Conservation (phyloP, 768 basidiomycete species). For the Psilocybe azurescens region DNA sequence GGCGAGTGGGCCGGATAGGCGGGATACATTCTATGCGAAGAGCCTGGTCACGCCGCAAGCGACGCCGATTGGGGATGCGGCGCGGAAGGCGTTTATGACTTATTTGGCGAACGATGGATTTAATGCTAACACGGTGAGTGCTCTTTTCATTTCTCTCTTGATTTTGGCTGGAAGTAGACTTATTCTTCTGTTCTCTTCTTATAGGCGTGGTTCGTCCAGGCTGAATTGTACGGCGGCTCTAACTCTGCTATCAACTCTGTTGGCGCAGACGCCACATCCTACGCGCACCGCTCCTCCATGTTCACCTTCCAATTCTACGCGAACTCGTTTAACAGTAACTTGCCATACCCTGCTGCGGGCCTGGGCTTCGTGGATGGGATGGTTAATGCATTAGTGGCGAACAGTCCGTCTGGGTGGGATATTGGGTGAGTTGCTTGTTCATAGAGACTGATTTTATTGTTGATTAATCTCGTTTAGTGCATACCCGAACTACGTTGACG, state of each 20-base stretch:
- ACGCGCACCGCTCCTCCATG: slow-evolving; percentile 44
- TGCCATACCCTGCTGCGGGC: slow-evolving; percentile 47
- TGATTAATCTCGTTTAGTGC: slow-evolving; percentile 25
- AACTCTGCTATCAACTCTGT: slow-evolving; percentile 49
- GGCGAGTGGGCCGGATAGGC: slow-evolving; percentile 28
- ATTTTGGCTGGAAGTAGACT: too few species aligned
- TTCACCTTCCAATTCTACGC: slow-evolving; percentile 56
- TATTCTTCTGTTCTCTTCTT: background rate
- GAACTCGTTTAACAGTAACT: slow-evolving; percentile 33
- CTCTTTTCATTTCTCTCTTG: background rate
- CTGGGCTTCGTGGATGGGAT: slow-evolving; percentile 46
- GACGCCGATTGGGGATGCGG: slow-evolving; percentile 33
- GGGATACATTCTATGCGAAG: slow-evolving; percentile 48
- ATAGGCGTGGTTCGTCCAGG: slow-evolving; percentile 31
- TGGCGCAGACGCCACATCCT: slow-evolving; percentile 43
- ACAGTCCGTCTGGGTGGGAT: slow-evolving; percentile 36
- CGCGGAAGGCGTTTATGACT: slow-evolving; percentile 39
- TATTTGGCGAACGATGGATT: slow-evolving; percentile 44
- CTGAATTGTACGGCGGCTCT: slow-evolving; percentile 46
- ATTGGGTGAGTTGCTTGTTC: slow-evolving; percentile 29
- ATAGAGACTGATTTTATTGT: background rate
- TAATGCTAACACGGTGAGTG: slow-evolving; percentile 8
- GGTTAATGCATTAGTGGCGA: slow-evolving; percentile 32
- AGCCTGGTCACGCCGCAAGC: slow-evolving; percentile 41
- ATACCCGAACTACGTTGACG: slow-evolving; percentile 49